These are phyloP conservation scores for Pilatotrama ljubarskyi DNA, from an alignment of 768 basidiomycete species.

Conservation along the genomic window DNA sequence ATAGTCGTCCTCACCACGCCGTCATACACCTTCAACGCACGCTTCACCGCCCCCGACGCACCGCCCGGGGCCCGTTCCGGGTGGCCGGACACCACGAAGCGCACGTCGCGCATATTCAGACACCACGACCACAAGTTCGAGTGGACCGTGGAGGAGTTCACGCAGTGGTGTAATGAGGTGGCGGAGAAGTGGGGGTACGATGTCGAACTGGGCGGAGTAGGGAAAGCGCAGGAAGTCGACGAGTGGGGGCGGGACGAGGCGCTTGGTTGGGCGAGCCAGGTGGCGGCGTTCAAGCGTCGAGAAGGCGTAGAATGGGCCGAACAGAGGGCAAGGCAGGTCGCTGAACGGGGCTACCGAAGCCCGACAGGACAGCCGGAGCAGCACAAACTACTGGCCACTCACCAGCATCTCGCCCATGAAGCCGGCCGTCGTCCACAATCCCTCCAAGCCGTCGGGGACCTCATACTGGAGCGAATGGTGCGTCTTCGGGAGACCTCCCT, in stretches of 20 bases:
- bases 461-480: slow-evolving; percentile 56
- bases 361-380: slow-evolving; percentile 12
- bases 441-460: slow-evolving; percentile 47
- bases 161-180: slow-evolving; percentile 53
- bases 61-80: slow-evolving; percentile 43
- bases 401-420: slow-evolving; percentile 54
- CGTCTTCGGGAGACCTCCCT: slow-evolving; percentile 49
- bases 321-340: slow-evolving; percentile 34
- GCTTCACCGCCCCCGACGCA: slow-evolving; percentile 61
- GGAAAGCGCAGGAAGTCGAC: slow-evolving; percentile 58
- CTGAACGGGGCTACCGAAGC: slow-evolving; percentile 18
- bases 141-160: slow-evolving; percentile 80
- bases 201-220: slow-evolving; percentile 60
- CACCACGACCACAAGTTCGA: slow-evolving; percentile 89
- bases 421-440: slow-evolving; percentile 44
- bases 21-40: slow-evolving; percentile 78
- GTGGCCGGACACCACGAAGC: slow-evolving; percentile 70
- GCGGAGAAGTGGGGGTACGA: slow-evolving; percentile 74
- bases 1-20: slow-evolving; percentile 82
- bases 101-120: slow-evolving; percentile 74
- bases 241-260: slow-evolving; percentile 69
- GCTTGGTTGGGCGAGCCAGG: slow-evolving; percentile 66
- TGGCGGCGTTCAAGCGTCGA: slow-evolving; percentile 58
- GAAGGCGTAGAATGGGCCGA: slow-evolving; percentile 36
- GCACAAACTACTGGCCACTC: slow-evolving; percentile 50